These are phyloP conservation scores for Polymyxa betae DNA, from an alignment of 208 protist species.

Conservation along the genomic window DNA sequence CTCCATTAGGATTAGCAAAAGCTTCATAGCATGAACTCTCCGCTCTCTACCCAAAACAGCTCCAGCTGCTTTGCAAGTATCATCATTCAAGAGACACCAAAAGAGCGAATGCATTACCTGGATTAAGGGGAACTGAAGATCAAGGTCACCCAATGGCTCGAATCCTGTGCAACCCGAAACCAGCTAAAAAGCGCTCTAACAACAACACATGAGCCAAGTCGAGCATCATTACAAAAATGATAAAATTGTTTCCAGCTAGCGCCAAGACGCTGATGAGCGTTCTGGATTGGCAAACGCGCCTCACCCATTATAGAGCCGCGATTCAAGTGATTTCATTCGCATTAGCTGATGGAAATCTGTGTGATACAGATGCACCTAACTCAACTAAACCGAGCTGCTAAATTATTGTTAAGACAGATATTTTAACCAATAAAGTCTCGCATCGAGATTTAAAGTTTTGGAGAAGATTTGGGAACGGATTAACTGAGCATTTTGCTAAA, in stretches of 20 bases:
- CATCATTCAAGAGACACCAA: background rate
- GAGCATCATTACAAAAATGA: background rate
- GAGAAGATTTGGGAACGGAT: background rate
- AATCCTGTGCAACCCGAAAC: background rate
- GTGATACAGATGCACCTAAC: background rate
- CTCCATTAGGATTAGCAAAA: conserved; percentile 27
- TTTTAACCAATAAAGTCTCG: background rate
- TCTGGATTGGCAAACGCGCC: background rate
- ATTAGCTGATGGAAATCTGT: background rate
- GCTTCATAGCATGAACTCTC: conserved; percentile 33
- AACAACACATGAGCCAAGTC: background rate
- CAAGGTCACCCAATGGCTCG: conserved; percentile 22
- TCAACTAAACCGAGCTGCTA: background rate
- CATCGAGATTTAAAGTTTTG: background rate
- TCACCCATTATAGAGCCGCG: background rate
- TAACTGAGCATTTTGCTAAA: too few species aligned
- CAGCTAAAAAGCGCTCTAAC: background rate
- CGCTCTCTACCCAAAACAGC: background rate
- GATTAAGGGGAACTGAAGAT: background rate
- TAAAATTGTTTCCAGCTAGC: background rate
- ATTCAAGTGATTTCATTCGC: conserved; percentile 46
- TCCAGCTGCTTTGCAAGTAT: background rate
- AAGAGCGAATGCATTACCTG: background rate
- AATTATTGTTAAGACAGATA: background rate
- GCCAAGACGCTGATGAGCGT: background rate